phyloP scores from a whole-genome alignment of 495 filamentous ascomycete genomes.

The Lepidopterella palustris region DNA sequence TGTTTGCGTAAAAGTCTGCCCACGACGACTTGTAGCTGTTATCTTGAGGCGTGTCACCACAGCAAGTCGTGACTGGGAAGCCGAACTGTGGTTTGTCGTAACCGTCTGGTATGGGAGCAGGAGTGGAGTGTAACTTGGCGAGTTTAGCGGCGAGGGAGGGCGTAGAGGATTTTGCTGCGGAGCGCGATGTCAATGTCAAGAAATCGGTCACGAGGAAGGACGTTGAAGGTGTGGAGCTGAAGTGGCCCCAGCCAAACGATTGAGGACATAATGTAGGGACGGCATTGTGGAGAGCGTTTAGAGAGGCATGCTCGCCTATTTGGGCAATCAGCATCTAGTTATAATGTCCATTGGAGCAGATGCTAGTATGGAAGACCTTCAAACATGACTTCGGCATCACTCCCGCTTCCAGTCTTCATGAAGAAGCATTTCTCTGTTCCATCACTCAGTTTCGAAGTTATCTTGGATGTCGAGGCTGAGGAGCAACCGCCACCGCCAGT shows the following conservation, averaged over 20 bases:
- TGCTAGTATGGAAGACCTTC: constrained; percentile 29
- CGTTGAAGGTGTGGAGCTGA: constrained; percentile 44
- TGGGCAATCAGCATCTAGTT: constrained; percentile 12
- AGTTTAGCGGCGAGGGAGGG: constrained; percentile 64
- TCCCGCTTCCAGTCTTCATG: constrained; percentile 67
- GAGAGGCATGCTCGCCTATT: constrained; percentile 69
- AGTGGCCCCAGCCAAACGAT: constrained; percentile 61
- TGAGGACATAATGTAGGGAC: constrained; percentile 70
- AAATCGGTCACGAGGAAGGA: constrained; percentile 79
- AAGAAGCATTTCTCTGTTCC: constrained; percentile 62
- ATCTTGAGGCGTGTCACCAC: constrained; percentile 74
- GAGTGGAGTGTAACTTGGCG: constrained; percentile 71
- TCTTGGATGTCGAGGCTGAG: constrained; percentile 55
- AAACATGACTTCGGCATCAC: constrained; percentile 70
- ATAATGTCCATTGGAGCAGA: neutral
- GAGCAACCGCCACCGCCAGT: constrained; percentile 71
- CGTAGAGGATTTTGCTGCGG: constrained; percentile 8
- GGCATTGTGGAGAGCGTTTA: constrained; percentile 67
- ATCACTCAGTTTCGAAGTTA: constrained; percentile 48
- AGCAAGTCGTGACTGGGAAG: constrained; percentile 77
- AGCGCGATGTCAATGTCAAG: constrained; percentile 52
- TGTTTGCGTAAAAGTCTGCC: constrained; percentile 77
- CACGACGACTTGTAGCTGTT: constrained; percentile 64
- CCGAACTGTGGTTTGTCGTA: constrained; percentile 61
- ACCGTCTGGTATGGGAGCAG: constrained; percentile 57